These are phyloP conservation scores for Casuarina cunninghamiana DNA, from an alignment of 306 rosid species.

Conservation along the genomic window DNA sequence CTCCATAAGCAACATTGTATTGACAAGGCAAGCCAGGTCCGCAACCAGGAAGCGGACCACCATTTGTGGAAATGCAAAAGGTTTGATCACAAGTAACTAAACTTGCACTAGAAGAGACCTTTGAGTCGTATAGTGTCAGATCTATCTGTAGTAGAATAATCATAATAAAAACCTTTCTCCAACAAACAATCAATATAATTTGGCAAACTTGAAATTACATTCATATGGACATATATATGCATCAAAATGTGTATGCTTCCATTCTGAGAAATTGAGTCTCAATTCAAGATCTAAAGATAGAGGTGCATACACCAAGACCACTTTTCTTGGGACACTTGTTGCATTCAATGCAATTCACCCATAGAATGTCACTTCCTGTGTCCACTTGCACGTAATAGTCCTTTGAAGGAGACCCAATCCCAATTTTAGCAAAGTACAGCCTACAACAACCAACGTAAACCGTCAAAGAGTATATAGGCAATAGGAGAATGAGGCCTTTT, in stretches of 20 bases:
- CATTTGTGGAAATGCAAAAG: constrained; percentile 60
- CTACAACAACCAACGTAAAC: constrained; percentile 37
- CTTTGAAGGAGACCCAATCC: constrained; percentile 76
- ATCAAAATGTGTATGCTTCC: constrained; percentile 4
- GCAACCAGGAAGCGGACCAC: constrained; percentile 60
- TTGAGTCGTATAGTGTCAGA: constrained; percentile 57
- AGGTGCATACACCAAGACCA: constrained; percentile 65
- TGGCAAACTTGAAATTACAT: constrained; percentile 10
- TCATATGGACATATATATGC: neutral
- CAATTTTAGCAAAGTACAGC: constrained; percentile 75
- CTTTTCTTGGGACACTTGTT: constrained; percentile 63
- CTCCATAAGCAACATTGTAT: constrained; percentile 74
- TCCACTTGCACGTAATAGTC: constrained; percentile 90
- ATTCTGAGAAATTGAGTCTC: neutral
- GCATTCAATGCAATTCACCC: constrained; percentile 87
- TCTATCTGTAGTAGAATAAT: constrained; percentile 59
- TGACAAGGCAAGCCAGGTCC: constrained; percentile 48
- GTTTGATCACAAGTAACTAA: constrained; percentile 57
- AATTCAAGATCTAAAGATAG: constrained; percentile 4
- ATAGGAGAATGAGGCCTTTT: constrained; percentile 2
- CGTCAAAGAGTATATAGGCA: constrained; percentile 25
- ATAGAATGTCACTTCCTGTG: constrained; percentile 89
- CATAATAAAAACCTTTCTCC: constrained; percentile 24
- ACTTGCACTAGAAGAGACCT: constrained; percentile 52
- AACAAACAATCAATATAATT: constrained; percentile 19